Conservation (phyloP, 257 asterid genomes). For the Parsonsia alboflavescens region DNA sequence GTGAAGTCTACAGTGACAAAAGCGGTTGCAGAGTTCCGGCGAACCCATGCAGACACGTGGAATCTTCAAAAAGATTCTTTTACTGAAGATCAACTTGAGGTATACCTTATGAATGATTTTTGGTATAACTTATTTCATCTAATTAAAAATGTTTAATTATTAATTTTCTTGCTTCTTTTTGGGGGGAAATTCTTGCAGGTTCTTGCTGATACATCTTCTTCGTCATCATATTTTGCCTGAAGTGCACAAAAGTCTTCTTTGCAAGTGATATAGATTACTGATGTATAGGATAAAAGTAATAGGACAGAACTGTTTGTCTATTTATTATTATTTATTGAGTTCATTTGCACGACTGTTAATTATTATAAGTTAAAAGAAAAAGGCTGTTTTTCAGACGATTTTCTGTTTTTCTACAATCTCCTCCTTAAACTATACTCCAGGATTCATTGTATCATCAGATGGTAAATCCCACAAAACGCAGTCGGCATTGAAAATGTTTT, state of each 20-base stretch:
- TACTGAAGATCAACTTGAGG: conserved; percentile 99
- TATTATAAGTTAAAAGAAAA: not conserved
- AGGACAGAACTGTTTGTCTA: conserved; percentile 1
- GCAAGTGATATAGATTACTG: conserved; percentile 10
- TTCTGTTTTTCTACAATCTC: not conserved
- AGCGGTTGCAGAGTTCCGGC: conserved; percentile 96
- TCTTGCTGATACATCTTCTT: conserved; percentile 89
- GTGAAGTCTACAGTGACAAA: conserved; percentile 94
- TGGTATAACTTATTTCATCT: not conserved
- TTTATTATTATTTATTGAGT: conserved; percentile 11
- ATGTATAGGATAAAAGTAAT: conserved; percentile 3
- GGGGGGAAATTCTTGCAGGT: conserved; percentile 50
- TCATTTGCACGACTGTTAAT: conserved; percentile 11
- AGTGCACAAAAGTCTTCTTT: conserved; percentile 9
- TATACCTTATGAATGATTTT: conserved; percentile 17
- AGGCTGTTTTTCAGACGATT: not conserved
- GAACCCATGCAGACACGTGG: conserved; percentile 99
- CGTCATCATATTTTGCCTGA: conserved; percentile 97
- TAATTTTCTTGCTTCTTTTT: conserved; percentile 3
- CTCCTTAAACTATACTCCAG: conserved; percentile 31
- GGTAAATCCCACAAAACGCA: conserved; percentile 77
- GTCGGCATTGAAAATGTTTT: conserved; percentile 50
- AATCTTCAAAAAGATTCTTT: conserved; percentile 82
- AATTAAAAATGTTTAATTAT: not conserved
- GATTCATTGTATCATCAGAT: conserved; percentile 65